Evolutionary conservation across 768 basidiomycete genomes (phyloP).

Genomic region (Steccherinum ochraceum): DNA sequence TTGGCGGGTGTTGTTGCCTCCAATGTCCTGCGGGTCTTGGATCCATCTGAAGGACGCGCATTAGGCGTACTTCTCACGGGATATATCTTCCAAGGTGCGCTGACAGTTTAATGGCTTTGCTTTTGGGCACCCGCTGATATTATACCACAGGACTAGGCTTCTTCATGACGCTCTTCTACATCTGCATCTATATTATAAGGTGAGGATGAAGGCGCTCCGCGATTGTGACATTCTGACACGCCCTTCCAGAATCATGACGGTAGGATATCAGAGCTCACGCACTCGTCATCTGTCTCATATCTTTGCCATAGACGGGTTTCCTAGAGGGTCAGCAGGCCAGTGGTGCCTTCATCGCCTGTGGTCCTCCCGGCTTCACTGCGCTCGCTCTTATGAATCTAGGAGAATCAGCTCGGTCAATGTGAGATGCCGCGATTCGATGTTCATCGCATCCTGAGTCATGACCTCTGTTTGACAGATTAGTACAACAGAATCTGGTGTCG

Average conservation of each 20-base stretch:
- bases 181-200: conserved; percentile 43
- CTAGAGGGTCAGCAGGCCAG: conserved; percentile 42
- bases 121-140: not conserved
- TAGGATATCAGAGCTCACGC: conserved; percentile 12
- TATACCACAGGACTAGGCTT: conserved; percentile 32
- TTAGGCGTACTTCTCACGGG: conserved; percentile 36
- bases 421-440: no score
- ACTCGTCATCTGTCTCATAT: no score
- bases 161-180: conserved; percentile 46
- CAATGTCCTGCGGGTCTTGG: conserved; percentile 34
- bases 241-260: conserved; percentile 29
- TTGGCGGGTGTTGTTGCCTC: conserved; percentile 41
- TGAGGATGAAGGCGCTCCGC: conserved; percentile 16
- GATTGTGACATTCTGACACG: not conserved
- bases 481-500: conserved; percentile 27
- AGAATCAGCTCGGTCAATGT: conserved; percentile 32
- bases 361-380: conserved; percentile 45
- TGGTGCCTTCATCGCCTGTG: conserved; percentile 41
- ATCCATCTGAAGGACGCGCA: conserved; percentile 28
- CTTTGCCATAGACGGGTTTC: conserved; percentile 34
- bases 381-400: conserved; percentile 41
- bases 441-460: not conserved
- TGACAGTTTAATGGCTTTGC: not conserved
- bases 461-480: conserved; percentile 3
- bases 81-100: conserved; percentile 43